Evolutionary conservation across 2,329 filamentous ascomycete species (phyloP), one percentile per base, ranked within the genome.

Genomic region (Botrytis sinoallii): DNA sequence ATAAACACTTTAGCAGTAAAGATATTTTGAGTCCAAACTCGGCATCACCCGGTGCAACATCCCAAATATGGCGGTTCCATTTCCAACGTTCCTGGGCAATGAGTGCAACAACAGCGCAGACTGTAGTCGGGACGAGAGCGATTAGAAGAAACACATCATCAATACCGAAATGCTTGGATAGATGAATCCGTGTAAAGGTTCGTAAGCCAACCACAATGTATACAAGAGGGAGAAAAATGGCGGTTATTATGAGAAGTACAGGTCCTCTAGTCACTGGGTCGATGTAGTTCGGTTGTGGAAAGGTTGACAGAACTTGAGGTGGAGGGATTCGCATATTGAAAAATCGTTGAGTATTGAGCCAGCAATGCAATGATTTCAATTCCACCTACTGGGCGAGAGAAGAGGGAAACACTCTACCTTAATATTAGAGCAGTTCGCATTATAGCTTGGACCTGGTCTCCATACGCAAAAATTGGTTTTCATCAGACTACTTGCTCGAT

Each of bases 91-190:
- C 75, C 5, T 81, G 80, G 5, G 81, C 81, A 4, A 84, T 42
- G 1, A 82, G 80, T 5, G 79, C 80, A 6, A 83, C 63, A 2
- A 78, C 78, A 12, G 78, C 79, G 79, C 83, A 84, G 9, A 77
- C 81, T 65, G 83, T 81, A 25, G 80, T 79, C 42, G 83, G 83
- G 16, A 77, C 7, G 14, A 74, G 79, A 82, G 66, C n/a, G 35
- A 84, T 52, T 46, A 84, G 76, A 67, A 87, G 84, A 18, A 87
- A 77, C 29, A 82, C 74, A 76, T 87, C 86, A 74, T 87, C 86
- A 9, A 84, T 35, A 22, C 85, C 86, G 42, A 83, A 80, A 32
- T 83, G 86, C 75, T 81, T 84, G 18, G 84, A 84, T 40, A 87
- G 81, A 20, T 78, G 77, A 1, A 85, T 42, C 25, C 86, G 82